Conservation (phyloP, 208 protist species). For the Trypanosoma conorhini region DNA sequence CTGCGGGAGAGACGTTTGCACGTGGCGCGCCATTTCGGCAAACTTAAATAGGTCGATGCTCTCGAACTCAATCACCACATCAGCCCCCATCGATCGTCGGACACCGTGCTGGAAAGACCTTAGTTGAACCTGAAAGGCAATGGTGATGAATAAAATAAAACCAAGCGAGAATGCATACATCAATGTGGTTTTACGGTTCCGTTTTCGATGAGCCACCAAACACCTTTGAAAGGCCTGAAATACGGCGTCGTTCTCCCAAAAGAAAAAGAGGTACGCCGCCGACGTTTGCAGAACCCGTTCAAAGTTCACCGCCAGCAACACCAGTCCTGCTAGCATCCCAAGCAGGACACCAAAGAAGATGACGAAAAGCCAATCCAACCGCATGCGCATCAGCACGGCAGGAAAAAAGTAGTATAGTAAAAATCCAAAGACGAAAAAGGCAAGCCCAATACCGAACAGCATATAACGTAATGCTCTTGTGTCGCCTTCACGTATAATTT, state of each 20-base stretch:
- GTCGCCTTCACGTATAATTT: constrained; percentile 49
- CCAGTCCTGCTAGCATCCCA: constrained; percentile 88
- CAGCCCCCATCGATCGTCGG: constrained; percentile 32
- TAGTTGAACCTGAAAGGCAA: constrained; percentile 86
- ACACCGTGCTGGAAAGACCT: constrained; percentile 36
- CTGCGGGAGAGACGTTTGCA: background rate
- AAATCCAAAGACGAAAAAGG: constrained; percentile 73
- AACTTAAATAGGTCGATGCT: constrained; percentile 4
- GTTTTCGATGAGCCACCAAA: constrained; percentile 82
- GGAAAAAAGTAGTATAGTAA: constrained; percentile 95
- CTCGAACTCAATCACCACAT: constrained; percentile 26
- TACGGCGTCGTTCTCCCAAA: constrained; percentile 86
- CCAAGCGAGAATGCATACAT: constrained; percentile 94
- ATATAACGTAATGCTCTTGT: constrained; percentile 32
- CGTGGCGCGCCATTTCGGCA: constrained; percentile 2
- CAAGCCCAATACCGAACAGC: constrained; percentile 53
- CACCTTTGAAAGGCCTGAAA: constrained; percentile 87
- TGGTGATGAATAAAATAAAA: constrained; percentile 95
- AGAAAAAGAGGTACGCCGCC: constrained; percentile 71
- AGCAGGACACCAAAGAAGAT: constrained; percentile 95
- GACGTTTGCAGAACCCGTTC: constrained; percentile 69
- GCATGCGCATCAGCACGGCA: constrained; percentile 74
- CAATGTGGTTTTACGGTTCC: constrained; percentile 96
- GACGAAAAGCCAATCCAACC: constrained; percentile 90
- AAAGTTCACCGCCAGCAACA: constrained; percentile 91